Conservation (phyloP, 176 grass and related monocot genomes). For the Tillandsia fasciculata region DNA sequence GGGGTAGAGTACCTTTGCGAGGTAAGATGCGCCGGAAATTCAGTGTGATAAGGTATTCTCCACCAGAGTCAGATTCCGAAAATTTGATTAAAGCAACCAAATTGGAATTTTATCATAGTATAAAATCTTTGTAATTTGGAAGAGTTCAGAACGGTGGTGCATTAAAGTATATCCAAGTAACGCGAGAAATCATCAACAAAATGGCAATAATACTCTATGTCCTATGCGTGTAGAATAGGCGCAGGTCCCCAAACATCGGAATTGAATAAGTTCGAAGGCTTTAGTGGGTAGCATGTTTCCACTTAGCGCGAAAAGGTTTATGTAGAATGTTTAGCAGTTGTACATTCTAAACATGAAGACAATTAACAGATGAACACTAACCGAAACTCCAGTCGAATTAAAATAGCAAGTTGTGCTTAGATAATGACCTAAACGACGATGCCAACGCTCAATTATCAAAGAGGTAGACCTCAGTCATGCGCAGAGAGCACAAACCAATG, state of each 20-base stretch:
- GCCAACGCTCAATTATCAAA: neutral
- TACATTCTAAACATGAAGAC: neutral
- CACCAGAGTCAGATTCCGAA: neutral
- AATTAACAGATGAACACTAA: neutral
- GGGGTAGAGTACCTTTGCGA: neutral
- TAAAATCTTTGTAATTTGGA: neutral
- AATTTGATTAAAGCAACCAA: neutral
- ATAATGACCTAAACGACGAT: neutral
- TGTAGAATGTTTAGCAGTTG: neutral
- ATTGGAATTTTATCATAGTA: neutral
- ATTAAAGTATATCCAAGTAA: neutral
- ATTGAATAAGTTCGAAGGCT: neutral
- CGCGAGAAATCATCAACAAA: neutral
- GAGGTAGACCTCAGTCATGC: neutral
- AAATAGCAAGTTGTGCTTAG: neutral
- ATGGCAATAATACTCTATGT: neutral
- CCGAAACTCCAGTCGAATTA: neutral
- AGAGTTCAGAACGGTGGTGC: neutral
- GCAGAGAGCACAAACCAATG: neutral
- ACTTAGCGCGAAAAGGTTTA: neutral
- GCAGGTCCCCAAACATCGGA: conserved; percentile 1
- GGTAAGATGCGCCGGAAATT: neutral
- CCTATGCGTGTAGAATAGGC: neutral
- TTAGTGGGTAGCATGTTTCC: neutral
- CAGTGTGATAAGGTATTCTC: neutral